Percentiles rank a stretch among this genome's conserved stretches.
Evolutionary conservation across 2,329 filamentous ascomycete species (phyloP).

Genomic region (Ophiostoma ulmi): DNA sequence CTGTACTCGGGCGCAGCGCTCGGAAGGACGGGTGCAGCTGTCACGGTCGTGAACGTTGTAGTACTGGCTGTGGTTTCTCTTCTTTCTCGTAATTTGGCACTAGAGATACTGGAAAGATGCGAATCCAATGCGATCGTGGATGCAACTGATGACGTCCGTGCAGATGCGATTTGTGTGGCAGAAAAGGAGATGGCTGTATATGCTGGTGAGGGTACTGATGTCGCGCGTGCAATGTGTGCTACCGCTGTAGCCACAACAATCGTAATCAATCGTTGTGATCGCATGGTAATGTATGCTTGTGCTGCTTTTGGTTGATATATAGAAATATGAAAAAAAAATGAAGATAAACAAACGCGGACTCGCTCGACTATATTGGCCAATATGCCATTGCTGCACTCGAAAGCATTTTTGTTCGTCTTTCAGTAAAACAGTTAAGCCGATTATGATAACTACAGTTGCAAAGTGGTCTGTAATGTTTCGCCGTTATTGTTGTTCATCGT

Average conservation of each 20-base stretch:
- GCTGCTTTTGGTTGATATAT: neutral
- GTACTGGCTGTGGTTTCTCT: neutral
- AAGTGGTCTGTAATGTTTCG: neutral
- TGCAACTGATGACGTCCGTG: neutral
- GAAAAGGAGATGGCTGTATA: neutral
- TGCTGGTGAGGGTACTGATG: neutral
- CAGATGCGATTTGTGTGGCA: neutral
- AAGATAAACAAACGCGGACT: neutral
- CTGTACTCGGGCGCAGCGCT: slow-evolving; percentile 38
- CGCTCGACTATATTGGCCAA: neutral
- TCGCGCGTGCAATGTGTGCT: neutral
- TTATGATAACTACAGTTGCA: neutral
- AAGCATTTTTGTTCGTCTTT: neutral
- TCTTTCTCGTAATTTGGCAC: too few relatives aligned
- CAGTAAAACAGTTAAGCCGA: neutral
- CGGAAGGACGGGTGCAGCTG: slow-evolving; percentile 34
- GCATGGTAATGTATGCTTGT: neutral
- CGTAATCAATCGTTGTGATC: too few relatives aligned
- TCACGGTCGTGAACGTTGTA: slow-evolving; percentile 33
- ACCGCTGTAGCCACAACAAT: neutral
- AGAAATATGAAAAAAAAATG: neutral
- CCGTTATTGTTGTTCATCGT: neutral
- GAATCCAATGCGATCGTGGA: neutral
- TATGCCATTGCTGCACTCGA: neutral
- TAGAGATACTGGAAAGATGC: neutral